Evolutionary conservation across 176 grass and related monocot genomes (phyloP).

Genomic region (Hsuehochloa calcarea): DNA sequence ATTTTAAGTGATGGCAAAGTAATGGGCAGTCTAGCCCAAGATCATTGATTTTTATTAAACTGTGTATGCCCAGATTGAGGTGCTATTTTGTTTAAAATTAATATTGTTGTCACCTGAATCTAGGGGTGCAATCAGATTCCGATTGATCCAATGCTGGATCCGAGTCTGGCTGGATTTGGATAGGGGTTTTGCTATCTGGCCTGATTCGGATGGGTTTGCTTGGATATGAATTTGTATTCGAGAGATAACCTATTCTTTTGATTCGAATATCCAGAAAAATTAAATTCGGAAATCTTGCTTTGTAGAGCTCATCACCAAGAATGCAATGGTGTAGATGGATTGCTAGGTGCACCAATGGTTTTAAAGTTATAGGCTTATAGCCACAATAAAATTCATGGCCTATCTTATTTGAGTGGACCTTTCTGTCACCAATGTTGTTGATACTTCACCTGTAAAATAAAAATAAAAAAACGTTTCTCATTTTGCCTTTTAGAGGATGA

Average conservation of each 20-base stretch:
- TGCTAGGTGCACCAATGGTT: neutral
- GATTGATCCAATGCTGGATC: neutral
- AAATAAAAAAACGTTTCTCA: neutral
- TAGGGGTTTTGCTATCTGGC: neutral
- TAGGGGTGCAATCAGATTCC: neutral
- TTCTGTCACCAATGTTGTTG: neutral
- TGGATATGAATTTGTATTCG: neutral
- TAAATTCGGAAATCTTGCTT: neutral
- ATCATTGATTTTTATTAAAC: no score
- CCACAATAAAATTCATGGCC: neutral
- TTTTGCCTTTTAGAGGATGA: neutral
- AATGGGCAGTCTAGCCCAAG: neutral
- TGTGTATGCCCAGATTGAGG: no score
- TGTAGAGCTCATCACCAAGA: neutral
- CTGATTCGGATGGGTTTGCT: neutral
- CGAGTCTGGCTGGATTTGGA: neutral
- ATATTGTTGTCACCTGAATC: neutral
- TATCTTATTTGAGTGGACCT: neutral
- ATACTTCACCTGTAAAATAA: neutral
- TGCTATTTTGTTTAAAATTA: no score
- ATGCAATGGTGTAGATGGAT: neutral
- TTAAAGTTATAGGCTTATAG: neutral
- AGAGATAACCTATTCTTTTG: neutral
- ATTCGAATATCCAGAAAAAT: neutral
- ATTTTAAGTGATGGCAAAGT: neutral